Evolutionary conservation across 345 rosid species (phyloP).

Genomic region (Nasturtium officinale): DNA sequence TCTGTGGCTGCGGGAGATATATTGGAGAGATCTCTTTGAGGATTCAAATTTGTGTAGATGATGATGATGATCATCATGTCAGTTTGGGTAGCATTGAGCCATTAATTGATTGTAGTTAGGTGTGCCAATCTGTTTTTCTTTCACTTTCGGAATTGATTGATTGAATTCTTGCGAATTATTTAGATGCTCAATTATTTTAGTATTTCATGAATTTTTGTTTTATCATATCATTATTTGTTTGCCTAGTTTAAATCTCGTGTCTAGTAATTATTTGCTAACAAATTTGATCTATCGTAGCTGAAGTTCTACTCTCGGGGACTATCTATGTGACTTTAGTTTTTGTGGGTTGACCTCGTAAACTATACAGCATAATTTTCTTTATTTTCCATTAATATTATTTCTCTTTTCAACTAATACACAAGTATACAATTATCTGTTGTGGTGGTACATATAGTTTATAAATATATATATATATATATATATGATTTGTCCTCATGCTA

Average conservation of each 20-base stretch:
- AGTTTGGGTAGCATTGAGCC: conserved; percentile 16
- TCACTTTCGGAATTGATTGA: neutral
- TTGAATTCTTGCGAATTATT: neutral
- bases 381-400: too few species aligned
- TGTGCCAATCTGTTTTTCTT: neutral
- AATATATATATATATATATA: too few species aligned
- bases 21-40: neutral
- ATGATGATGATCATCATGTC: too few species aligned
- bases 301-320: neutral
- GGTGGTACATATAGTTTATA: too few species aligned
- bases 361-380: too few species aligned
- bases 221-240: neutral
- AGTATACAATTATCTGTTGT: too few species aligned
- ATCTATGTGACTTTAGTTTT: neutral
- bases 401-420: too few species aligned
- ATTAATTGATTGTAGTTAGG: neutral
- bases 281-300: neutral
- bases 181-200: neutral
- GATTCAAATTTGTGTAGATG: neutral
- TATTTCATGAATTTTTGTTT: neutral
- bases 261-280: neutral
- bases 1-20: conserved; percentile 11
- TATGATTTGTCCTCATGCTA: neutral
- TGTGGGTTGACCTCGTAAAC: neutral
- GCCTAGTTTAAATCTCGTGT: neutral